phyloP scores from a whole-genome alignment of 1,139 yeast genomes.

The Pichia sp. region DNA sequence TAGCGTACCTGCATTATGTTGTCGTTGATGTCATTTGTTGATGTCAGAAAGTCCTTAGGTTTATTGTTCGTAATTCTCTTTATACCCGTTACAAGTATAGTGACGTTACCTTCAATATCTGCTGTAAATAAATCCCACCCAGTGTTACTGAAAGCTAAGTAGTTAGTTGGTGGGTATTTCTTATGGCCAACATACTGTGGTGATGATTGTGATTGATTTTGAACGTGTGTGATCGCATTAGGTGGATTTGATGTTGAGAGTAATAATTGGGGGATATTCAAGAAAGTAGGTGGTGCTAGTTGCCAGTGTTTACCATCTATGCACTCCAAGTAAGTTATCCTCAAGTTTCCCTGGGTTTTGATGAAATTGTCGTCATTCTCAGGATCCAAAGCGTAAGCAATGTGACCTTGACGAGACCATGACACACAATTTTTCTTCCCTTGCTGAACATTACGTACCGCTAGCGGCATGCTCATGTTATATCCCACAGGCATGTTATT shows the following conservation, averaged over 20 bases:
- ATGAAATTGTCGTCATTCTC: constrained; percentile 7
- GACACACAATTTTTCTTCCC: constrained; percentile 34
- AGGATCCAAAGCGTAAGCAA: constrained; percentile 47
- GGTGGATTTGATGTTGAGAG: not conserved
- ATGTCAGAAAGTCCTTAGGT: constrained; percentile 1
- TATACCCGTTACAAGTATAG: constrained; percentile 33
- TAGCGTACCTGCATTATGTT: constrained; percentile 21
- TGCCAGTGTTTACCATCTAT: constrained; percentile 61
- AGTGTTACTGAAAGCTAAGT: constrained; percentile 42
- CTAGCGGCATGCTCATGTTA: constrained; percentile 5
- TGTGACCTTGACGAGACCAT: constrained; percentile 72
- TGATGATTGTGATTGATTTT: not conserved
- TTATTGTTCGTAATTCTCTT: constrained; percentile 16
- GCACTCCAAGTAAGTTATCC: constrained; percentile 56
- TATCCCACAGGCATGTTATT: not conserved
- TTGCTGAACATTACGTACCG: constrained; percentile 1
- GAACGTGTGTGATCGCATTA: too few species aligned
- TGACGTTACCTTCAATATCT: constrained; percentile 44
- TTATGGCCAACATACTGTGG: not conserved
- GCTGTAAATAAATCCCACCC: constrained; percentile 49
- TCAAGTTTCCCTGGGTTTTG: constrained; percentile 25
- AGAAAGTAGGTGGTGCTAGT: constrained; percentile 43
- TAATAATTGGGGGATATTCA: constrained; percentile 2
- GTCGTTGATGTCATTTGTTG: constrained; percentile 24
- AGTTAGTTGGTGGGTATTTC: constrained; percentile 3